Conservation (phyloP, 2,329 filamentous ascomycete genomes). For the Hyphodiscus sp. region DNA sequence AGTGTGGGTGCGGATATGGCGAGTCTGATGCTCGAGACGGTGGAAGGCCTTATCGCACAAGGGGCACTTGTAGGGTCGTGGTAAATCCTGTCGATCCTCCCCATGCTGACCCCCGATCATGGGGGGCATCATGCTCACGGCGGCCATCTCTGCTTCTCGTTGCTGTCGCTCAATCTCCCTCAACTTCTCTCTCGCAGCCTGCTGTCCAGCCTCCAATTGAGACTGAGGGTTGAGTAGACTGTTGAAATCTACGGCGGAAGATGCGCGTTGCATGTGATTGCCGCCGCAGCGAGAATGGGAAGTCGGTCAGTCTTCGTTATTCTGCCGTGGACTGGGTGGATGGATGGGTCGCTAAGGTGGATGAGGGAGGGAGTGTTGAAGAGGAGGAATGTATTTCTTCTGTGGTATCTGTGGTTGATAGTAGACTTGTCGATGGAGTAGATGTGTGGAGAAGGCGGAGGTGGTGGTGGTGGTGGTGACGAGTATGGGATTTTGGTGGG, state of each 20-base stretch:
- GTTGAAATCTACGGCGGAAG: constrained; percentile 67
- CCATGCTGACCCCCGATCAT: constrained; percentile 29
- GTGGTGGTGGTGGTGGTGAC: too few species aligned
- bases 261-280: constrained; percentile 70
- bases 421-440: too few species aligned
- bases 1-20: constrained; percentile 93
- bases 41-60: constrained; percentile 98
- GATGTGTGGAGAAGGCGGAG: too few species aligned
- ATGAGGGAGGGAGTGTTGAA: too few species aligned
- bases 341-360: too few species aligned
- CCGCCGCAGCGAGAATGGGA: constrained; percentile 30
- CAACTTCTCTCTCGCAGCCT: constrained; percentile 25
- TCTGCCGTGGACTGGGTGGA: not conserved
- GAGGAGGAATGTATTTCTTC: too few species aligned
- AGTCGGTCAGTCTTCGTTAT: not conserved
- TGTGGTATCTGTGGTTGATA: too few species aligned
- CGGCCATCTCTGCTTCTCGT: constrained; percentile 43
- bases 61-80: constrained; percentile 95
- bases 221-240: constrained; percentile 64
- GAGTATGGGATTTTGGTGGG: too few species aligned
- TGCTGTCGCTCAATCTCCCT: constrained; percentile 29
- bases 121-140: constrained; percentile 35
- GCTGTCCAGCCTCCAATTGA: constrained; percentile 28
- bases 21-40: constrained; percentile 86
- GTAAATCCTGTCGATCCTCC: constrained; percentile 58